Percentiles rank a stretch among this genome's conserved stretches.
Conservation (phyloP, 2,329 filamentous ascomycete species). For the Aspergillus proliferans region DNA sequence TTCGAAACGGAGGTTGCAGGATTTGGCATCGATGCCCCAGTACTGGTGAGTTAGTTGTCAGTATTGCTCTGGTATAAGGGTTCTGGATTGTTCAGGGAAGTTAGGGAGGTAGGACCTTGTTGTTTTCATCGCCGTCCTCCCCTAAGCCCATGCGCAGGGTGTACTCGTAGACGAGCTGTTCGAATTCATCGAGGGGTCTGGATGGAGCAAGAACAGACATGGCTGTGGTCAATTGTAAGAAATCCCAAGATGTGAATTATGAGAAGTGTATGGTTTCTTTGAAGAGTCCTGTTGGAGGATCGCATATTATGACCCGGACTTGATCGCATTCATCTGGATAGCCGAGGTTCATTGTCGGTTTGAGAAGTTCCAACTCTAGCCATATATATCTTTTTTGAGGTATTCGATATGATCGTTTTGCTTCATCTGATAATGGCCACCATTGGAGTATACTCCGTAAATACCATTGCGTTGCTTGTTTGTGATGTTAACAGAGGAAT, state of each 20-base stretch:
- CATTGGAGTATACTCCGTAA: too few relatives aligned
- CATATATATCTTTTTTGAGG: too few relatives aligned
- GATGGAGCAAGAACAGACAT: slow-evolving; percentile 16
- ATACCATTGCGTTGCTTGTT: too few relatives aligned
- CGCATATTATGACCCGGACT: too few relatives aligned
- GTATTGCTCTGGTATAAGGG: neutral
- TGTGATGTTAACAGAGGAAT: too few relatives aligned
- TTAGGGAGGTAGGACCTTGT: neutral
- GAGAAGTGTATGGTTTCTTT: too few relatives aligned
- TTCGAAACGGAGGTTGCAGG: slow-evolving; percentile 31
- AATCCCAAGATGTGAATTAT: too few relatives aligned
- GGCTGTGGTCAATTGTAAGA: neutral
- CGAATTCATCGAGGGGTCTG: slow-evolving; percentile 26
- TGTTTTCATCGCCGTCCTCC: slow-evolving; percentile 12
- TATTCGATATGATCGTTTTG: too few relatives aligned
- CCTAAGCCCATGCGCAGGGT: slow-evolving; percentile 14
- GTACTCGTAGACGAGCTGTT: slow-evolving; percentile 24
- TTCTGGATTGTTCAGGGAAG: neutral
- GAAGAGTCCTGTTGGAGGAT: neutral
- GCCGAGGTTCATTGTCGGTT: neutral
- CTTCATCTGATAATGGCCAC: too few relatives aligned
- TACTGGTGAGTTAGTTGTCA: slow-evolving; percentile 14
- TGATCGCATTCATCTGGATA: neutral
- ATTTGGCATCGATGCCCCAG: slow-evolving; percentile 24
- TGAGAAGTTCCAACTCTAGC: neutral